Evolutionary conservation across 805 yeast genomes (phyloP).

Genomic region (Starmerella stigmatis): DNA sequence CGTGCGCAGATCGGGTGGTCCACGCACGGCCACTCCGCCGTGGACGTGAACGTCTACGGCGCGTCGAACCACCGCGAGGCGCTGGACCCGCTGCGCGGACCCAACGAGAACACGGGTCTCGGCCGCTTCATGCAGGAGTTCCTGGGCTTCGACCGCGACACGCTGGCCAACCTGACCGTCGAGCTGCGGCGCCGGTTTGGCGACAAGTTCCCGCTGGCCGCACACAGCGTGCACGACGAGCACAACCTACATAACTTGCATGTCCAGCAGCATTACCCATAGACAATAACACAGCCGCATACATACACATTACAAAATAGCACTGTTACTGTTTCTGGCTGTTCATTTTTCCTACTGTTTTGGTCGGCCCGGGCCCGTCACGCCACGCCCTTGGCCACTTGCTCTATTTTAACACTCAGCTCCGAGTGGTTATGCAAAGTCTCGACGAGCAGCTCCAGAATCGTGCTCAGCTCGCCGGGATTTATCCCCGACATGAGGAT

Average conservation of each 20-base stretch:
- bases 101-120: slow-evolving; percentile 77
- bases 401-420: slow-evolving; percentile 28
- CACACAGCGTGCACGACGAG: background rate
- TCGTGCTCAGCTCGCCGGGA: slow-evolving; percentile 21
- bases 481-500: slow-evolving; percentile 24
- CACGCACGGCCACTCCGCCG: slow-evolving; percentile 93
- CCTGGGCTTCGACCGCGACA: slow-evolving; percentile 30
- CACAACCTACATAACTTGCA: background rate
- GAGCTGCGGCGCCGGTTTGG: slow-evolving; percentile 21
- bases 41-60: slow-evolving; percentile 86
- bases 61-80: slow-evolving; percentile 37
- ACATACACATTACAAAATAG: too few species aligned
- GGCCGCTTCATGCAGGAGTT: slow-evolving; percentile 58
- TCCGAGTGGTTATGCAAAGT: slow-evolving; percentile 25
- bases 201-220: slow-evolving; percentile 8
- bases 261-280: background rate
- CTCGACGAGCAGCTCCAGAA: slow-evolving; percentile 24
- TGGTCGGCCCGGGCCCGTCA: too few species aligned
- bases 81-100: slow-evolving; percentile 38
- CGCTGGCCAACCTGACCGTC: slow-evolving; percentile 26
- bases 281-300: too few species aligned
- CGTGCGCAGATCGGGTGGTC: slow-evolving; percentile 93
- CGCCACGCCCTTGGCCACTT: slow-evolving; percentile 30
- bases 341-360: too few species aligned
- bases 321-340: too few species aligned